phyloP scores from a whole-genome alignment of 2,329 filamentous ascomycete genomes.

The Ophiostoma himal-ulmi region DNA sequence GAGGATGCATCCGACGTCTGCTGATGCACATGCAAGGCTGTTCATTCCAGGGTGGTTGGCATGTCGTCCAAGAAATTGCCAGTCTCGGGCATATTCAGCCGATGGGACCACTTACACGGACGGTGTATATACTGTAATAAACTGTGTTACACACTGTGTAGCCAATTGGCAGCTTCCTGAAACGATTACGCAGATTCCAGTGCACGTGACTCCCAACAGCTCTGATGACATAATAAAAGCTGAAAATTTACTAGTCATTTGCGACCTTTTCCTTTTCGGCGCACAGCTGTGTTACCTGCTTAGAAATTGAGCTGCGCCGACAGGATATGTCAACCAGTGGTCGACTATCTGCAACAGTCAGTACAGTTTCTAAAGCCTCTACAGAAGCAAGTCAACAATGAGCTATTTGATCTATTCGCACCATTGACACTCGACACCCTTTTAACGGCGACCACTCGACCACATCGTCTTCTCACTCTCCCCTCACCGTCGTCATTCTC shows the following conservation, averaged over 20 bases:
- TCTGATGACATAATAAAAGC: background rate
- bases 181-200: background rate
- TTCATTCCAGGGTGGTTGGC: background rate
- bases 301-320: conserved; percentile 19
- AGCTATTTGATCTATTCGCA: background rate
- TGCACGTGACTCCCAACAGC: background rate
- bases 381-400: background rate
- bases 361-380: background rate
- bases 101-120: background rate
- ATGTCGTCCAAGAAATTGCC: conserved; percentile 3
- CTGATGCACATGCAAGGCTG: background rate
- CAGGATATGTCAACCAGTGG: conserved; percentile 15
- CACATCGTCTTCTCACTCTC: background rate
- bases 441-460: background rate
- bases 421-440: background rate
- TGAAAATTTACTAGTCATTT: background rate
- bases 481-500: background rate
- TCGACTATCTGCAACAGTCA: background rate
- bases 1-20: conserved; percentile 4
- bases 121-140: background rate
- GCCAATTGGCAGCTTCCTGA: background rate
- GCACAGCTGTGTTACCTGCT: conserved; percentile 13
- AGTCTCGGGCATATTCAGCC: conserved; percentile 11
- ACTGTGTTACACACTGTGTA: background rate
- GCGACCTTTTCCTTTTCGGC: background rate